Evolutionary conservation across 331 rosid species (phyloP), one percentile per base, ranked within the genome.

Genomic region (Spiraea crenata): DNA sequence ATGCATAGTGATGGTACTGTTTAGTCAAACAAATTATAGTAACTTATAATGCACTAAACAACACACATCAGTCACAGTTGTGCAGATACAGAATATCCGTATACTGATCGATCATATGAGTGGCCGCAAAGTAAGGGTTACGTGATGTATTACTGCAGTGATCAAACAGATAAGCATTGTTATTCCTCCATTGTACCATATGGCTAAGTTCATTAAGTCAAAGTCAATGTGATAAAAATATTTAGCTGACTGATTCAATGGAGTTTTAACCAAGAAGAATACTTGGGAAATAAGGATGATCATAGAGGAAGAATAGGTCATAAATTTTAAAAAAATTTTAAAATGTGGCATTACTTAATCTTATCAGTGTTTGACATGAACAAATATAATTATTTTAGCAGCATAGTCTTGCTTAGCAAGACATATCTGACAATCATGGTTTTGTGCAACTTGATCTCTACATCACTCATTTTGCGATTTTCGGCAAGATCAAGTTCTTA

Each of bases 151-250:
- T 46, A 4, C 40, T 46, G 56, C 42, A 46, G 14, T 20, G 55
- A 20, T 64, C 41, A 64, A 64, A 64, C 56, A 42, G 42, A 51
- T 63, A n/a, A 44, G 44, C 11, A 14, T 11, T 19, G 68, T 45
- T 31, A 37, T 7, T 14, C 69, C 40, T 44, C 12, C n/a, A 15
- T 19, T 63, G 69, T 25, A 25, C 31, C 31, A 25, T 25, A 25
- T 25, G 31, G 31, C 2, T 25, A 25, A 19, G 12, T 19, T 13
- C 13, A 42, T 13, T 19, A 45, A 25, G 17, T 20, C 70, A 31
- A 65, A 31, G 45, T 34, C 70, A 47, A 17, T 15, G 57, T 65
- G 57, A 65, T 46, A 8, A 38, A 19, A 52, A 68, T 52, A 68
- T 54, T 20, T 40, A 40, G 25, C 16, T 16, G 39, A 20, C 31